Base-by-base conservation (phyloP, 1,139 yeast genomes). In the Pichia sp. region DNA sequence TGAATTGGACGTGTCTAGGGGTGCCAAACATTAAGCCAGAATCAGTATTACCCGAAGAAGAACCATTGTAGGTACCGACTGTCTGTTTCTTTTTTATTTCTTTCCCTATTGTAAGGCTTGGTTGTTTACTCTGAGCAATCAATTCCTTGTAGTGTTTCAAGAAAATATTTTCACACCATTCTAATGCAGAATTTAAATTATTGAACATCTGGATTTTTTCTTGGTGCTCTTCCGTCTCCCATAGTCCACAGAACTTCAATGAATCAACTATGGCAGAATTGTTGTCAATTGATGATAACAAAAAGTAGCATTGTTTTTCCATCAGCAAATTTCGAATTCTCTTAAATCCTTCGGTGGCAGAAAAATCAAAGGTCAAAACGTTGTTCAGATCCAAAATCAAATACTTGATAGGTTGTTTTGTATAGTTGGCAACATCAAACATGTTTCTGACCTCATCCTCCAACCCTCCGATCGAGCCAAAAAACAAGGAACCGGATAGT, bases 311-410 rank as follows among this genome's bases (percentile, higher is more conserved):
- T 53, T 77, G 77, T 61, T 82, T 85, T 29, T 87, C 85, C 58
- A 81, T 82, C 23, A 90, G 74, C 62, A 90, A 78, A 60, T 95
- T 85, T 67, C 89, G 83, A 60, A 95, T 87, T 62, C 97, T 77
- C 62, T 92, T 83, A 68, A 93, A 89, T 0, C 98, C 97, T 70
- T 93, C 99, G 6, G 97, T 96, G 0, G 98, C 98, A 43, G 96
- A 87, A 64, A 88, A 93, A 70, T 93, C 99, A 62, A 93, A 82
- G 11, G 84, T 77, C 47, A 76, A 75, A 31, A 93, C 96, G 43
- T 87, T 84, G 59, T 85, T 84, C 79, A 93, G 85, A 70, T 93
- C 99, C 51, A 93, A 70, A 53, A 93, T 83, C 62, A 93, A 74
- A 68, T 85, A 93, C 62, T 88, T 82, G 62, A 93, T 82, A 3